phyloP scores from a whole-genome alignment of 1,284 basidiomycete species.

The Ustilago nuda region DNA sequence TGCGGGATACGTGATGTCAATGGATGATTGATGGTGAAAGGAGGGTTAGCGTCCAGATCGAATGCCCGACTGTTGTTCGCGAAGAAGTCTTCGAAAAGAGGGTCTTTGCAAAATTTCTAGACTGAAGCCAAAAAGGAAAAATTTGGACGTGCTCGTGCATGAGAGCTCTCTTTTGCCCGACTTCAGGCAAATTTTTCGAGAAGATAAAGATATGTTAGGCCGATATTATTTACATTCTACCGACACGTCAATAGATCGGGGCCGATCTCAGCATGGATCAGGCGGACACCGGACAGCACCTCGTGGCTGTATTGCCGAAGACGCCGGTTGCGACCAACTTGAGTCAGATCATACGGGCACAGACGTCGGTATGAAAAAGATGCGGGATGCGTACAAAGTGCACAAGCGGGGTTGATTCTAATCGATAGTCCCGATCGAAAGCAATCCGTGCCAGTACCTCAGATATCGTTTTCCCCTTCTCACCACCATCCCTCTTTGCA shows the following conservation, averaged over 20 bases:
- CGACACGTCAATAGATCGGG: neutral
- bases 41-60: neutral
- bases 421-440: neutral
- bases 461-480: neutral
- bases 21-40: constrained; percentile 10
- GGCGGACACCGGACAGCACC: neutral
- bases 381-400: neutral
- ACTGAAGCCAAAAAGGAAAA: constrained; percentile 16
- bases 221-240: neutral
- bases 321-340: constrained; percentile 4
- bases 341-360: constrained; percentile 3
- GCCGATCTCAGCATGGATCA: neutral
- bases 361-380: constrained; percentile 1
- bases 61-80: neutral
- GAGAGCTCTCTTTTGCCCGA: neutral
- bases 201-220: neutral
- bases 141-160: constrained; percentile 24
- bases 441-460: neutral
- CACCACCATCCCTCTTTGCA: neutral
- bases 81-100: constrained; percentile 8
- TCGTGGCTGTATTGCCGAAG: constrained; percentile 5
- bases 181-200: constrained; percentile 7
- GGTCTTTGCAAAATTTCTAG: constrained; percentile 5
- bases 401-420: constrained; percentile 2
- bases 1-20: neutral